Conservation (phyloP, 1,284 basidiomycete species). For the Laetiporus sulphureus region DNA sequence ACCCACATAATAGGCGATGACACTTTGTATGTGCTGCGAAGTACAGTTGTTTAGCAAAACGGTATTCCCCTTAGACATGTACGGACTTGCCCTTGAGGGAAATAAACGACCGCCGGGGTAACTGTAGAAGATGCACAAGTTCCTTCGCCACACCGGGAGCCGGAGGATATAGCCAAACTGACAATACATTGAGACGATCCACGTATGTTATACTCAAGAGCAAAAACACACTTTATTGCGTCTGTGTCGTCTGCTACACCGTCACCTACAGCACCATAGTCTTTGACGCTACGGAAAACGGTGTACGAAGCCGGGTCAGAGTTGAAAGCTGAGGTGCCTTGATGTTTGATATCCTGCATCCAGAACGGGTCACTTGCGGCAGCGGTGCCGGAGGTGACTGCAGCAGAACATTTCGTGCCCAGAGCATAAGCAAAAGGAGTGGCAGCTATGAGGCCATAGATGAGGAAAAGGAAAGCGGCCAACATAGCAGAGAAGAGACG, state of each 20-base stretch:
- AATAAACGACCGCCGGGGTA: conserved; percentile 48
- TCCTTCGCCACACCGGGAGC: conserved; percentile 50
- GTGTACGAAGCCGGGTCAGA: conserved; percentile 48
- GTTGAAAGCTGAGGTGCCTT: conserved; percentile 54
- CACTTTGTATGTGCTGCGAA: conserved; percentile 51
- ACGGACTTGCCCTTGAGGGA: conserved; percentile 35
- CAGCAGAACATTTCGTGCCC: conserved; percentile 37
- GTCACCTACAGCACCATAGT: conserved; percentile 60
- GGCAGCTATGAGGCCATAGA: conserved; percentile 17
- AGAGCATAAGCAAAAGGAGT: conserved; percentile 23
- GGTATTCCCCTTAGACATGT: conserved; percentile 1
- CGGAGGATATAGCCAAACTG: conserved; percentile 50
- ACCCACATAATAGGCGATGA: conserved; percentile 46
- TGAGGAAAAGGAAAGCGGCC: conserved; percentile 16
- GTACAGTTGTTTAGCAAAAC: conserved; percentile 1
- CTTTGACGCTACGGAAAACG: conserved; percentile 71
- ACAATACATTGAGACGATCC: background rate
- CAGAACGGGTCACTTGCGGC: conserved; percentile 56
- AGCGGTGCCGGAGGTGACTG: conserved; percentile 43
- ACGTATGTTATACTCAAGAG: background rate
- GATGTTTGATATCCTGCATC: conserved; percentile 64
- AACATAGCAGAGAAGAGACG: no score
- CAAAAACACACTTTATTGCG: conserved; percentile 52
- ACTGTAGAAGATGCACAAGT: conserved; percentile 34
- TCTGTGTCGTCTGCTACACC: conserved; percentile 64